phyloP scores from a whole-genome alignment of 2,329 filamentous ascomycete genomes.

The Claviceps paspali region DNA sequence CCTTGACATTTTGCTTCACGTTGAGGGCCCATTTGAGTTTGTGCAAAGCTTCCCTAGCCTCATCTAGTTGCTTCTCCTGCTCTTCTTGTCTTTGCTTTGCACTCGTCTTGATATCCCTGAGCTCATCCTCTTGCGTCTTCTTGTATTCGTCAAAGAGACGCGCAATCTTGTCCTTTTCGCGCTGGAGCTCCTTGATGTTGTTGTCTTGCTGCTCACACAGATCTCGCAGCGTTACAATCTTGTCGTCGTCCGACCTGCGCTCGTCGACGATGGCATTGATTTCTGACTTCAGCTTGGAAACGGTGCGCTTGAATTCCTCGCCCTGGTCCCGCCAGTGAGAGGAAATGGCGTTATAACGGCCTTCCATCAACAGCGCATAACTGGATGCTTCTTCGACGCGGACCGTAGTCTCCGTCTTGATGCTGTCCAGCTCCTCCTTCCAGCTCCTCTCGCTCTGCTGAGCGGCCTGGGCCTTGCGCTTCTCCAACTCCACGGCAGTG shows the following conservation, averaged over 20 bases:
- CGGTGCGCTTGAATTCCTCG: constrained; percentile 39
- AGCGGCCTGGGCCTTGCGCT: constrained; percentile 43
- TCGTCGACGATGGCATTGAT: constrained; percentile 40
- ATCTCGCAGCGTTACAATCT: constrained; percentile 48
- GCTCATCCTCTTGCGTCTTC: constrained; percentile 42
- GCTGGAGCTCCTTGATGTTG: constrained; percentile 44
- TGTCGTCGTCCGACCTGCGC: constrained; percentile 43
- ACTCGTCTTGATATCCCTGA: constrained; percentile 42
- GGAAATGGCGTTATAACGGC: constrained; percentile 51
- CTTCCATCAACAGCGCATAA: constrained; percentile 52
- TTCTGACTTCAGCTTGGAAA: constrained; percentile 34
- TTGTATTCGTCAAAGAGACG: constrained; percentile 50
- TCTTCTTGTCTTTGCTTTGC: constrained; percentile 44
- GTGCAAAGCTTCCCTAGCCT: constrained; percentile 44
- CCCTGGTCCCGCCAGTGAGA: constrained; percentile 54
- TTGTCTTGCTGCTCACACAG: constrained; percentile 59
- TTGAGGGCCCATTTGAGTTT: constrained; percentile 61
- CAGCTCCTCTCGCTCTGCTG: constrained; percentile 44
- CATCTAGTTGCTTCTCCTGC: constrained; percentile 42
- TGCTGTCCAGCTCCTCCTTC: constrained; percentile 49
- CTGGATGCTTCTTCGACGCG: constrained; percentile 52
- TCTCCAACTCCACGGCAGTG: constrained; percentile 47
- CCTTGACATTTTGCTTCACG: constrained; percentile 45
- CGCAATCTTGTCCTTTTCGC: constrained; percentile 47
- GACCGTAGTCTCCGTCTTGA: constrained; percentile 40